Percentiles rank a stretch among this genome's conserved stretches.
Conservation (phyloP, 805 yeast genomes). For the Kluyveromyces nonfermentans region DNA sequence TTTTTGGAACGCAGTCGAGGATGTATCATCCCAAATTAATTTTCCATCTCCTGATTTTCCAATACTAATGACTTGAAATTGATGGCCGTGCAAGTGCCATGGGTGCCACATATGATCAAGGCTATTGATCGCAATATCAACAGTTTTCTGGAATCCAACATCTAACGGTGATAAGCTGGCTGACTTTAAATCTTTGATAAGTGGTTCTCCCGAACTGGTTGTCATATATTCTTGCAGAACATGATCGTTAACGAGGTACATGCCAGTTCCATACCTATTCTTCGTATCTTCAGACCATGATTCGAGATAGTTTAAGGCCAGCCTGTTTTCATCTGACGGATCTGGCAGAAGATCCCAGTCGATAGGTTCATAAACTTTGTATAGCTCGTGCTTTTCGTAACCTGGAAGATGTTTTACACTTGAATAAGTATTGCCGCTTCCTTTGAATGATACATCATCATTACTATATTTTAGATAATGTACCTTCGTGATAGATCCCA, state of each 20-base stretch:
- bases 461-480: constrained; percentile 10
- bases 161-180: constrained; percentile 35
- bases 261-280: constrained; percentile 34
- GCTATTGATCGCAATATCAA: constrained; percentile 59
- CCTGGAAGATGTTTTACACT: constrained; percentile 34
- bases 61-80: constrained; percentile 42
- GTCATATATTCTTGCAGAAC: constrained; percentile 50
- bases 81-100: constrained; percentile 55
- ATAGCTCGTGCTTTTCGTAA: constrained; percentile 14
- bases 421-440: constrained; percentile 30
- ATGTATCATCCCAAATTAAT: constrained; percentile 27
- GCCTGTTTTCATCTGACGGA: constrained; percentile 29
- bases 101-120: constrained; percentile 60
- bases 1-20: constrained; percentile 35
- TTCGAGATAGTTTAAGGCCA: constrained; percentile 40
- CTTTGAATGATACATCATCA: constrained; percentile 13
- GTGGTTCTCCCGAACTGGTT: constrained; percentile 3
- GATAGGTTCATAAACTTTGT: constrained; percentile 14
- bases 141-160: constrained; percentile 32
- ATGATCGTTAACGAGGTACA: constrained; percentile 41
- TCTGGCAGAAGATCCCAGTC: constrained; percentile 6
- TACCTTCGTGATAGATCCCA: constrained; percentile 36
- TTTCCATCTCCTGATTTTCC: constrained; percentile 37
- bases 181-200: constrained; percentile 39
- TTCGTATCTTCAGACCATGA: constrained; percentile 37